Percentiles rank a stretch among this genome's conserved stretches.
Conservation (phyloP, 805 yeast species). For the Wickerhamiella spandovensis region DNA sequence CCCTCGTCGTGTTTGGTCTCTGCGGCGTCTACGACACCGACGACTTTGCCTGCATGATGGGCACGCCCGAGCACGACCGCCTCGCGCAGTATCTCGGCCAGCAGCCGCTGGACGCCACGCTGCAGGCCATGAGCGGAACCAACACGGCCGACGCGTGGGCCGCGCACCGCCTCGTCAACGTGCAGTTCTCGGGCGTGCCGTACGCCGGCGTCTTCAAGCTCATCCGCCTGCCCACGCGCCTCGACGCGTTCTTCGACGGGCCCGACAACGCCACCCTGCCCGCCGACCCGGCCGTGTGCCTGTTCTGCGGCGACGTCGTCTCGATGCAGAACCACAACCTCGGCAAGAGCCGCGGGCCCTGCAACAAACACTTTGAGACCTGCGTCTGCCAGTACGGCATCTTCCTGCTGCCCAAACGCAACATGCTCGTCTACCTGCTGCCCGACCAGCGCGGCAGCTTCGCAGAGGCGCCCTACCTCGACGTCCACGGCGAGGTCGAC, state of each 20-base stretch:
- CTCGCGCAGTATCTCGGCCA: slow-evolving; percentile 12
- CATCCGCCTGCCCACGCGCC: slow-evolving; percentile 48
- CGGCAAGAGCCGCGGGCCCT: slow-evolving; percentile 54
- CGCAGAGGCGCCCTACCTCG: slow-evolving; percentile 69
- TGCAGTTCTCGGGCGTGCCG: slow-evolving; percentile 25
- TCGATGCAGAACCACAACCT: slow-evolving; percentile 44
- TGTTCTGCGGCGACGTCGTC: slow-evolving; percentile 62
- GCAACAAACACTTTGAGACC: slow-evolving; percentile 56
- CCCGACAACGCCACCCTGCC: slow-evolving; percentile 17
- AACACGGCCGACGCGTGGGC: background rate
- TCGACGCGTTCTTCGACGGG: slow-evolving; percentile 53
- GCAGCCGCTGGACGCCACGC: slow-evolving; percentile 14
- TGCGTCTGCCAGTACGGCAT: slow-evolving; percentile 53
- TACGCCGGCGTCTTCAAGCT: slow-evolving; percentile 57
- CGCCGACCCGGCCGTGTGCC: slow-evolving; percentile 70
- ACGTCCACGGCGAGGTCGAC: slow-evolving; percentile 75
- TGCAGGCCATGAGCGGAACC: background rate
- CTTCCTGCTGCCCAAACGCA: slow-evolving; percentile 56
- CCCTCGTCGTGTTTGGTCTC: slow-evolving; percentile 12
- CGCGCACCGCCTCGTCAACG: background rate
- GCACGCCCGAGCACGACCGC: slow-evolving; percentile 16
- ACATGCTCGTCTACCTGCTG: slow-evolving; percentile 43
- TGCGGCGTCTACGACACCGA: slow-evolving; percentile 18
- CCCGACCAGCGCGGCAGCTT: slow-evolving; percentile 75
- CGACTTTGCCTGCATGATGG: slow-evolving; percentile 15